Percentiles rank a stretch among this genome's conserved stretches.
phyloP scores from a whole-genome alignment of 2,329 filamentous ascomycete genomes.

The Graphiopsis chlorocephala region DNA sequence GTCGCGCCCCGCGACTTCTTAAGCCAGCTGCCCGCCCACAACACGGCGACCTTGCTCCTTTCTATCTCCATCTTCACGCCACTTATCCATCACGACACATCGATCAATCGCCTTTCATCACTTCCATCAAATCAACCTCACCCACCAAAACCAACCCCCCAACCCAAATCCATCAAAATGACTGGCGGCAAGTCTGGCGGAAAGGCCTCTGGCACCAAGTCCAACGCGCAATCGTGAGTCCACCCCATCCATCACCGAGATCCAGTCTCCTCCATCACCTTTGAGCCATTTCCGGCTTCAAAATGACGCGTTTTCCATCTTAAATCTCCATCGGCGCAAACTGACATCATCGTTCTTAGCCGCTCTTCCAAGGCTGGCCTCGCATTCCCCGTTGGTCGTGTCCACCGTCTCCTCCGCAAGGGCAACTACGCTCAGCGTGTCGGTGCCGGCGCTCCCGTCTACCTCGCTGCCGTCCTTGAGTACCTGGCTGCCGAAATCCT shows the following conservation, averaged over 20 bases:
- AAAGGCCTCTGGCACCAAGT: slow-evolving; percentile 98
- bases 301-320: slow-evolving; percentile 31
- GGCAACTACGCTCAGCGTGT: slow-evolving; percentile 99
- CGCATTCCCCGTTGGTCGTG: slow-evolving; percentile 98
- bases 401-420: slow-evolving; percentile 97
- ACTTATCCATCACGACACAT: slow-evolving; percentile 29
- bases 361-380: slow-evolving; percentile 99
- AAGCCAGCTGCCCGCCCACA: slow-evolving; percentile 16
- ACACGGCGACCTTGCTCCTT: slow-evolving; percentile 30
- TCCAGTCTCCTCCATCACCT: slow-evolving; percentile 23
- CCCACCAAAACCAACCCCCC: slow-evolving; percentile 36
- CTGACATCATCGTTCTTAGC: slow-evolving; percentile 54
- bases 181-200: slow-evolving; percentile 99
- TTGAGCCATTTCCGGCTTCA: slow-evolving; percentile 42
- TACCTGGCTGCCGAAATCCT: slow-evolving; percentile 99
- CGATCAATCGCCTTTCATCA: slow-evolving; percentile 17
- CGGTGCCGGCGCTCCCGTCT: slow-evolving; percentile 94
- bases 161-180: slow-evolving; percentile 72
- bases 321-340: slow-evolving; percentile 27
- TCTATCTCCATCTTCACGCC: slow-evolving; percentile 31
- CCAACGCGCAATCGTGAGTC: slow-evolving; percentile 94
- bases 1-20: slow-evolving; percentile 16
- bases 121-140: slow-evolving; percentile 31
- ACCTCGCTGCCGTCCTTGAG: slow-evolving; percentile 95
- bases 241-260: slow-evolving; percentile 24